These are phyloP conservation scores for Gnomoniopsis smithogilvyi DNA, from an alignment of 2,329 filamentous ascomycete species.

Conservation along the genomic window DNA sequence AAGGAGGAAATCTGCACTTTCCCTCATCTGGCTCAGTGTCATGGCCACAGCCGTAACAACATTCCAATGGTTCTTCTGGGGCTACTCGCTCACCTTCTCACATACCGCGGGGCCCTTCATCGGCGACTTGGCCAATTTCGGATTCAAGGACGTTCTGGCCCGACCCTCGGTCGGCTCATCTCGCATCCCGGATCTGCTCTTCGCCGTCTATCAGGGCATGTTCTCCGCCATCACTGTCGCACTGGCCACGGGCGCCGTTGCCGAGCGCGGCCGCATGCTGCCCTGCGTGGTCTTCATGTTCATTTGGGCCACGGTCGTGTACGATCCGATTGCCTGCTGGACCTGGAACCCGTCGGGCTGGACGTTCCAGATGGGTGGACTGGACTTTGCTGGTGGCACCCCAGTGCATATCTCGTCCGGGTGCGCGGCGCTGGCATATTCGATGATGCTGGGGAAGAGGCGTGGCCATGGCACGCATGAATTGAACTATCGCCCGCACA, in stretches of 20 bases:
- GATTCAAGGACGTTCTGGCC: conserved; percentile 68
- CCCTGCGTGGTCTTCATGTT: conserved; percentile 92
- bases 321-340: conserved; percentile 93
- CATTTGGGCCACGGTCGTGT: conserved; percentile 84
- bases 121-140: conserved; percentile 59
- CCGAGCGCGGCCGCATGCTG: conserved; percentile 83
- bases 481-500: conserved; percentile 88
- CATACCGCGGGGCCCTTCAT: conserved; percentile 60
- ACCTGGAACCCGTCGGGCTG: conserved; percentile 86
- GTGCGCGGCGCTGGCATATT: conserved; percentile 81
- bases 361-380: conserved; percentile 73
- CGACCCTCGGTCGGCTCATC: conserved; percentile 70
- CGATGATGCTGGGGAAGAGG: conserved; percentile 85
- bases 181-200: conserved; percentile 78
- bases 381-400: conserved; percentile 88
- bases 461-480: conserved; percentile 82
- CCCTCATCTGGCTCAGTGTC: conserved; percentile 85
- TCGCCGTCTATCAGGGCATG: conserved; percentile 85
- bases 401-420: conserved; percentile 88
- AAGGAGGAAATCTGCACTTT: conserved; percentile 83
- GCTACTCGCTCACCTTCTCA: conserved; percentile 61
- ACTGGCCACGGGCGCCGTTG: conserved; percentile 78
- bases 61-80: conserved; percentile 63
- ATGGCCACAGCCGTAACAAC: conserved; percentile 81
- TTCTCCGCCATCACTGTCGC: conserved; percentile 85